A percentile compares a stretch with the other conserved stretches of the same genome.
Evolutionary conservation across 345 rosid species (phyloP).

Genomic region (Tarenaya hassleriana): DNA sequence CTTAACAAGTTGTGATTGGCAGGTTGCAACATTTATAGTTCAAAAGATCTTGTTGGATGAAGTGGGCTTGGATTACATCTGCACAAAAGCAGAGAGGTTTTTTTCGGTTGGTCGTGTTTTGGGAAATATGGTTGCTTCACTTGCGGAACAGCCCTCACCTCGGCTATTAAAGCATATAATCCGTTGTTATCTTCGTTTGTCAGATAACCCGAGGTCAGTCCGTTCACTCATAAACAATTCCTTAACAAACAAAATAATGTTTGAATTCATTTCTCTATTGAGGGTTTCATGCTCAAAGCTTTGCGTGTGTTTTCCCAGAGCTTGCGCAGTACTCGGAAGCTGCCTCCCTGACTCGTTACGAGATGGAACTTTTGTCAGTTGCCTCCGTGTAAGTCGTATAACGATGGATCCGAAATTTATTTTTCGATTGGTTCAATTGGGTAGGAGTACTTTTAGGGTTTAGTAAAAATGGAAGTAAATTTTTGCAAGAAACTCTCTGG

Average conservation of each 20-base stretch:
- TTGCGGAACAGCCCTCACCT: slow-evolving; percentile 78
- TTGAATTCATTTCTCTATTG: slow-evolving; percentile 9
- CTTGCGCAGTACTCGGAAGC: slow-evolving; percentile 76
- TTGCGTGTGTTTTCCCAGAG: slow-evolving; percentile 39
- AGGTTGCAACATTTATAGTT: slow-evolving; percentile 96
- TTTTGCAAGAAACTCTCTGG: not conserved
- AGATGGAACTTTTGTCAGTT: slow-evolving; percentile 69
- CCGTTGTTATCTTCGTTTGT: slow-evolving; percentile 76
- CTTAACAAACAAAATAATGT: slow-evolving; percentile 5
- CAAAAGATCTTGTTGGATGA: slow-evolving; percentile 85
- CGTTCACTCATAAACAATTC: too few relatives aligned
- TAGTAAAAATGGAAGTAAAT: not conserved
- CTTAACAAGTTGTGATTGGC: slow-evolving; percentile 26
- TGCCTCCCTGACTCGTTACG: slow-evolving; percentile 85
- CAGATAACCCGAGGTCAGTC: slow-evolving; percentile 77
- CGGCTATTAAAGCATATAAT: slow-evolving; percentile 84
- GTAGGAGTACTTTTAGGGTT: not conserved
- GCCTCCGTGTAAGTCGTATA: slow-evolving; percentile 67
- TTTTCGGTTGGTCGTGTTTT: slow-evolving; percentile 84
- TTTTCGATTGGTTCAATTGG: slow-evolving; percentile 1
- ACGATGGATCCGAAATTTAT: slow-evolving; percentile 12
- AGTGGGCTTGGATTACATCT: slow-evolving; percentile 92
- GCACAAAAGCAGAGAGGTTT: slow-evolving; percentile 88
- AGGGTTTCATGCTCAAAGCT: slow-evolving; percentile 17
- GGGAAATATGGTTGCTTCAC: slow-evolving; percentile 88